These are phyloP conservation scores for Calycina marina DNA, from an alignment of 2,329 filamentous ascomycete species.

Conservation along the genomic window DNA sequence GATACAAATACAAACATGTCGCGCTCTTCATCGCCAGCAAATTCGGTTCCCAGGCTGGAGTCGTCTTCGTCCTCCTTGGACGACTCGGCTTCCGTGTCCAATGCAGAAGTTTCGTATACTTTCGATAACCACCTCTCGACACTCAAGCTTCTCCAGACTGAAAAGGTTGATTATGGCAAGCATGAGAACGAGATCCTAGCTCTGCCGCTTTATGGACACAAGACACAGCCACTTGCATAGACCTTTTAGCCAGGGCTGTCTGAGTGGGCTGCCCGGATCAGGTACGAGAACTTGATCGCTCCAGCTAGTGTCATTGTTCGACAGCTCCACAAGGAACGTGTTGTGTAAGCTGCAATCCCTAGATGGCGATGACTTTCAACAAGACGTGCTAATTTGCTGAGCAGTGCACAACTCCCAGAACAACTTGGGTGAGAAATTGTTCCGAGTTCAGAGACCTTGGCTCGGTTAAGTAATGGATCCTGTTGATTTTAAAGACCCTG, in stretches of 20 bases:
- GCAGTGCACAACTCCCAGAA: too few species aligned
- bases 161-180: conserved; percentile 1
- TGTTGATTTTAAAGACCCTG: conserved; percentile 10
- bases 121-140: conserved; percentile 3
- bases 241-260: conserved; percentile 5
- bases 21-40: too few species aligned
- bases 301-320: conserved; percentile 6
- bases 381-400: too few species aligned
- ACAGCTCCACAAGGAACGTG: conserved; percentile 3
- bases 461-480: conserved; percentile 10
- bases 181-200: conserved; percentile 5
- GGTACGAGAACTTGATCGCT: conserved; percentile 4
- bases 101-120: neutral
- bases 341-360: neutral
- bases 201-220: conserved; percentile 6
- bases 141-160: conserved; percentile 1
- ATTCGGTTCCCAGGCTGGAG: too few species aligned
- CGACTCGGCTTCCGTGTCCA: too few species aligned
- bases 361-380: too few species aligned
- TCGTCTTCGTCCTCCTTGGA: too few species aligned
- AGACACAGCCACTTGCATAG: conserved; percentile 4
- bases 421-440: conserved; percentile 2
- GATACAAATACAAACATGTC: too few species aligned
- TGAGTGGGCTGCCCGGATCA: conserved; percentile 7
- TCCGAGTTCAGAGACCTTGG: conserved; percentile 10